Evolutionary conservation across 495 filamentous ascomycete genomes (phyloP).

Genomic region (Aspergillus steynii): DNA sequence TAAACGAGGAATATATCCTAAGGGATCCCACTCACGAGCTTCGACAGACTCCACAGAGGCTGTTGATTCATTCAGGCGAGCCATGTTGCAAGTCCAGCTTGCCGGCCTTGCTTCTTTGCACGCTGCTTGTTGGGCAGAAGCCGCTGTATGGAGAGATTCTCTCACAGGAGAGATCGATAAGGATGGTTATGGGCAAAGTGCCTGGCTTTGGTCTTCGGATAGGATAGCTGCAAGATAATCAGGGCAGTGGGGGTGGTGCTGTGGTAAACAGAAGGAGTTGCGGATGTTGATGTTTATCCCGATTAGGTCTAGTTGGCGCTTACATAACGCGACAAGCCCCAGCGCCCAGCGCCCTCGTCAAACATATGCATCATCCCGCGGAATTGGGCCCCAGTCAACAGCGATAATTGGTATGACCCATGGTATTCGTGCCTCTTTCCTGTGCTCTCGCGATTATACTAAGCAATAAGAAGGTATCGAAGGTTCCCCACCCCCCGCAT

Average conservation of each 20-base stretch:
- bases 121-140: constrained; percentile 5
- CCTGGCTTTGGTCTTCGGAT: not conserved
- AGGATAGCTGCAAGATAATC: not conserved
- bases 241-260: constrained; percentile 7
- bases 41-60: constrained; percentile 74
- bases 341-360: constrained; percentile 8
- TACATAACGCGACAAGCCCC: constrained; percentile 6
- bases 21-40: constrained; percentile 59
- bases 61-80: constrained; percentile 82
- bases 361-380: not conserved
- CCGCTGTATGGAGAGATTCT: not conserved
- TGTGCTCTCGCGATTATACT: not conserved
- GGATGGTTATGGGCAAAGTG: not conserved
- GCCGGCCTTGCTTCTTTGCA: constrained; percentile 8
- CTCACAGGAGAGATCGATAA: too few relatives aligned
- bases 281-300: constrained; percentile 45
- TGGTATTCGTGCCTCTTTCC: not conserved
- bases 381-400: not conserved
- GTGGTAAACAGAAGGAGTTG: constrained; percentile 21
- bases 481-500: not conserved
- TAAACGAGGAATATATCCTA: not conserved
- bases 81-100: constrained; percentile 50
- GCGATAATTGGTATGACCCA: not conserved
- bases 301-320: constrained; percentile 29
- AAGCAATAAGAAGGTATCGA: not conserved